phyloP scores from a whole-genome alignment of 2,329 filamentous ascomycete genomes.

The Drechslera avenae region DNA sequence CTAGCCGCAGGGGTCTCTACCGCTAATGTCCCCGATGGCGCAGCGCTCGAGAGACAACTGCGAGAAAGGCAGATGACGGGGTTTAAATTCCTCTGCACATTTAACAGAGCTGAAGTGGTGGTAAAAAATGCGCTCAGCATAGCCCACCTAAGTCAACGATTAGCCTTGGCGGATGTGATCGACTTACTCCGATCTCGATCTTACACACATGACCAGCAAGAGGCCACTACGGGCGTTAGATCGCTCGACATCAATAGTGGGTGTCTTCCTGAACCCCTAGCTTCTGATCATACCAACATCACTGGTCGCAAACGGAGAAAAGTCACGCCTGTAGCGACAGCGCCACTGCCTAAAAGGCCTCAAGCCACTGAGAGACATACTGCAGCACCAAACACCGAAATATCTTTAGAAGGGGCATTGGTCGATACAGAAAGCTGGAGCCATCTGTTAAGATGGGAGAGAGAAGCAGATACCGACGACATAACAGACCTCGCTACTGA shows the following conservation, averaged over 20 bases:
- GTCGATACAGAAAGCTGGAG: conserved; percentile 19
- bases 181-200: conserved; percentile 54
- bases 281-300: background rate
- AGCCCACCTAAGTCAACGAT: conserved; percentile 62
- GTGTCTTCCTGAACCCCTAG: background rate
- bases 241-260: background rate
- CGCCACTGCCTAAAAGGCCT: background rate
- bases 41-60: conserved; percentile 60
- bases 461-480: conserved; percentile 2
- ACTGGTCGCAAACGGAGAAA: conserved; percentile 11
- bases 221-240: conserved; percentile 3
- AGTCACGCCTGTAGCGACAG: conserved; percentile 1
- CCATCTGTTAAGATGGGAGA: conserved; percentile 38
- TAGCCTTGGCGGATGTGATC: conserved; percentile 64
- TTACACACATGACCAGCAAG: conserved; percentile 7
- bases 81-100: conserved; percentile 63
- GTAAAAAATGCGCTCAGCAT: conserved; percentile 58
- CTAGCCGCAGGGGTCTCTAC: conserved; percentile 48
- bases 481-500: conserved; percentile 10
- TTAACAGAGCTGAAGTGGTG: conserved; percentile 55
- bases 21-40: conserved; percentile 55
- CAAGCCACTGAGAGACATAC: background rate
- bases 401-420: background rate
- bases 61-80: conserved; percentile 70
- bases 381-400: background rate